These are phyloP conservation scores for Candida incommunis DNA, from an alignment of 805 yeast genomes.

Conservation along the genomic window DNA sequence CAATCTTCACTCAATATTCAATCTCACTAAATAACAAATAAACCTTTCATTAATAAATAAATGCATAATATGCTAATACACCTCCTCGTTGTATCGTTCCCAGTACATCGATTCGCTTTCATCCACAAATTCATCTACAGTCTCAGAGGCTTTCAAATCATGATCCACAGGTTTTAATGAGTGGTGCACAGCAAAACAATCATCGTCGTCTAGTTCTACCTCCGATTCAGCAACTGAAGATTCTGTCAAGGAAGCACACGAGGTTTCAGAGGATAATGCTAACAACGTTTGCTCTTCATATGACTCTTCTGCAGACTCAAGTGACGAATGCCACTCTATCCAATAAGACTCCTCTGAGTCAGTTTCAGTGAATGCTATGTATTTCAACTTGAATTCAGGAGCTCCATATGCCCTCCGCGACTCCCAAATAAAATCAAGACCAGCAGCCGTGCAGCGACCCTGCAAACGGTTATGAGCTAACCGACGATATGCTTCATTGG, in stretches of 20 bases:
- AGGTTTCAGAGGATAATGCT: background rate
- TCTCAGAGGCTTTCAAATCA: background rate
- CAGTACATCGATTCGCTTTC: background rate
- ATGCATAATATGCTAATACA: background rate
- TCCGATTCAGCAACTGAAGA: background rate
- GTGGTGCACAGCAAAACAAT: constrained; percentile 1
- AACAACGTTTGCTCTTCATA: constrained; percentile 2
- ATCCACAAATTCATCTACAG: background rate
- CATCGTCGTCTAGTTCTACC: background rate
- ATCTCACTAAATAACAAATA: too few species aligned
- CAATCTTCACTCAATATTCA: too few species aligned
- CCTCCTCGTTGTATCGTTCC: background rate
- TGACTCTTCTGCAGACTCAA: constrained; percentile 10
- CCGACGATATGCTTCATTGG: constrained; percentile 5
- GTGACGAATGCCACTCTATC: constrained; percentile 10
- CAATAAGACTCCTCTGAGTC: constrained; percentile 13
- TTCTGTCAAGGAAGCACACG: background rate
- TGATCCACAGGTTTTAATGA: background rate
- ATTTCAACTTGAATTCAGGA: constrained; percentile 8
- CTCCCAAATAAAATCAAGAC: constrained; percentile 13
- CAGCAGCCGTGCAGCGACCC: constrained; percentile 5
- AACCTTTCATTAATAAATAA: too few species aligned
- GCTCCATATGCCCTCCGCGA: constrained; percentile 7
- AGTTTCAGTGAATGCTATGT: constrained; percentile 9
- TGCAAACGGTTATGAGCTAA: constrained; percentile 8